Evolutionary conservation across 768 basidiomycete species (phyloP).

Genomic region (Postia placenta): DNA sequence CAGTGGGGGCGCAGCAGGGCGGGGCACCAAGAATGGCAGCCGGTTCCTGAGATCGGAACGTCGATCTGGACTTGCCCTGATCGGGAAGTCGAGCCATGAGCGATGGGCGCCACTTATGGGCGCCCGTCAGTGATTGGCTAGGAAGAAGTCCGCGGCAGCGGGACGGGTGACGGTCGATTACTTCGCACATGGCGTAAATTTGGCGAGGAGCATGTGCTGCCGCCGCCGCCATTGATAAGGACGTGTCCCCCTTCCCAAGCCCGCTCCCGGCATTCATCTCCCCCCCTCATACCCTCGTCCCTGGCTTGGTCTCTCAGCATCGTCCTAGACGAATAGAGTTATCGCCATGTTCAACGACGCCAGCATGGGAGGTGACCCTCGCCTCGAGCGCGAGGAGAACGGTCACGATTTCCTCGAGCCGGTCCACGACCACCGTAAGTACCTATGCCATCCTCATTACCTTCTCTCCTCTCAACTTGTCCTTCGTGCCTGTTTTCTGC

Average conservation of each 20-base stretch:
- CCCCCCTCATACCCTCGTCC: not conserved
- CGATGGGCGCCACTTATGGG: not conserved
- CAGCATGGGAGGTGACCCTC: slow-evolving; percentile 1
- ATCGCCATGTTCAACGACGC: slow-evolving; percentile 1
- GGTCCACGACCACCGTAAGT: not conserved
- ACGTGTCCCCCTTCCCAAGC: not conserved
- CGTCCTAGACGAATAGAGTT: not conserved
- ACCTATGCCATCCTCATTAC: not conserved
- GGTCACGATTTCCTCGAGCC: slow-evolving; percentile 1
- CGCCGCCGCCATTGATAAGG: not conserved
- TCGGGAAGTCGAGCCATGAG: not conserved
- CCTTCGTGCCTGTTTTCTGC: not conserved
- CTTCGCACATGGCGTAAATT: not conserved
- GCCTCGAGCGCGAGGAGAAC: slow-evolving; percentile 1
- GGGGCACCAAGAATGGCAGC: not conserved
- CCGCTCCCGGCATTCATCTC: not conserved
- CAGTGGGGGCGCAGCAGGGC: not conserved
- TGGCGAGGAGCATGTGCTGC: not conserved
- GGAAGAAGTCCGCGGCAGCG: not conserved
- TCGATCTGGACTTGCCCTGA: not conserved
- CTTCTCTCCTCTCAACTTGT: not conserved
- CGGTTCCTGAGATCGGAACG: not conserved
- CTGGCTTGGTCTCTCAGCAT: not conserved
- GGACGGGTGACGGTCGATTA: not conserved
- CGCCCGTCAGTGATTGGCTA: not conserved